Conservation (phyloP, 345 rosid species). For the Orychophragmus violaceus region DNA sequence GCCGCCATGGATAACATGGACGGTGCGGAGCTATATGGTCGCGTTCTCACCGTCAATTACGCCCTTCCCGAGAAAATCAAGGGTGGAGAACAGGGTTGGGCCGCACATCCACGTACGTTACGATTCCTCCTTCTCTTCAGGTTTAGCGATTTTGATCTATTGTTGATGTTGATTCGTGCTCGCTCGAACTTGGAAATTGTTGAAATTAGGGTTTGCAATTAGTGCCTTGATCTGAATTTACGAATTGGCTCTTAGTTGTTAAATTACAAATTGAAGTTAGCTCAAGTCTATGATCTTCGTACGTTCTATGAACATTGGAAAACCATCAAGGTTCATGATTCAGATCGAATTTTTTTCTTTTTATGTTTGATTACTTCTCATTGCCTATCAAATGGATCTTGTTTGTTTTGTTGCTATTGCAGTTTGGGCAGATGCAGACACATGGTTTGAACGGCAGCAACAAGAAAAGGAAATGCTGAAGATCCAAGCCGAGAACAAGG, state of each 20-base stretch:
- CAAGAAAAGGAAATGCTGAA: constrained; percentile 85
- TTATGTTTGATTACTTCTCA: too few relatives aligned
- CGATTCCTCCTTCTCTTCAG: not conserved
- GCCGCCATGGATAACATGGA: constrained; percentile 99
- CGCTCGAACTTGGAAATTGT: not conserved
- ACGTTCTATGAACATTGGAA: too few relatives aligned
- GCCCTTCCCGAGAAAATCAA: constrained; percentile 93
- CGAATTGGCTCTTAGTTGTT: too few relatives aligned
- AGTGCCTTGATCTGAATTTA: too few relatives aligned
- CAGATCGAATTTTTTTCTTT: too few relatives aligned
- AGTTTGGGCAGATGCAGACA: constrained; percentile 99
- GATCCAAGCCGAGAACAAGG: constrained; percentile 76
- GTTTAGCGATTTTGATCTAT: not conserved
- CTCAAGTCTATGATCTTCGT: not conserved
- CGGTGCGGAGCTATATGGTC: constrained; percentile 93
- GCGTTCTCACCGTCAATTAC: constrained; percentile 93
- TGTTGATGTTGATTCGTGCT: not conserved
- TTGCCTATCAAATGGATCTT: not conserved
- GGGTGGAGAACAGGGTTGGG: constrained; percentile 99
- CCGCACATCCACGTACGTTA: constrained; percentile 98
- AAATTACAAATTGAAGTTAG: too few relatives aligned
- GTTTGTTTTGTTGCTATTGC: constrained; percentile 7
- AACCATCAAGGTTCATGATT: too few relatives aligned
- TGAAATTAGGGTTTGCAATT: too few relatives aligned
- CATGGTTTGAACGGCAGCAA: constrained; percentile 95